These are phyloP conservation scores for Dianthus caryophyllus DNA, from an alignment of 148 eudicot genomes.

Conservation along the genomic window DNA sequence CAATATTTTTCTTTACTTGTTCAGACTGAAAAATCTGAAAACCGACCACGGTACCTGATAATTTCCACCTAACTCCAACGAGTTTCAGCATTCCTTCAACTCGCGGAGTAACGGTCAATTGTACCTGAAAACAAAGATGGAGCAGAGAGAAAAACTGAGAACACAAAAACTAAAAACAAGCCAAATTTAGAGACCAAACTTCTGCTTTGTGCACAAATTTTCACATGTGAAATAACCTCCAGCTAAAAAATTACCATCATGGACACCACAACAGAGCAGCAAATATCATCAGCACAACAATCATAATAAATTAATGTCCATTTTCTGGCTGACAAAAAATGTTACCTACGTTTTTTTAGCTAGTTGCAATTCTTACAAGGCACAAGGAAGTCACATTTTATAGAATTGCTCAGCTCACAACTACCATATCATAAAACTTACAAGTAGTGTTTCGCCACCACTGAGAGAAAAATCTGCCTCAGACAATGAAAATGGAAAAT, in stretches of 20 bases:
- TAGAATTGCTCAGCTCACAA: constrained; percentile 8
- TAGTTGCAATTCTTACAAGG: not conserved
- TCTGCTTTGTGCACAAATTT: not conserved
- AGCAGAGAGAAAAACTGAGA: constrained; percentile 13
- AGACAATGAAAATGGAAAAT: constrained; percentile 47
- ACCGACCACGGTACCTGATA: constrained; percentile 81
- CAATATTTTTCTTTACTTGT: constrained; percentile 45
- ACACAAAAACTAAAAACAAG: not conserved
- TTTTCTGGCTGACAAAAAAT: not conserved
- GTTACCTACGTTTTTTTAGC: not conserved
- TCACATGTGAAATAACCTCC: not conserved
- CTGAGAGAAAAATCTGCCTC: constrained; percentile 68
- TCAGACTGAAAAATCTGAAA: constrained; percentile 55
- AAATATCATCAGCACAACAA: not conserved
- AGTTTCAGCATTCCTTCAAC: constrained; percentile 70
- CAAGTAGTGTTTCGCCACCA: constrained; percentile 78
- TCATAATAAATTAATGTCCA: not conserved
- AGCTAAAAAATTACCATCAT: not conserved
- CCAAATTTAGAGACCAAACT: not conserved
- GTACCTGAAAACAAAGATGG: constrained; percentile 49
- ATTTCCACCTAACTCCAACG: constrained; percentile 91
- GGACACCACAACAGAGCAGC: constrained; percentile 3
- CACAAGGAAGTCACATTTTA: not conserved
- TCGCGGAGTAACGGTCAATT: constrained; percentile 64
- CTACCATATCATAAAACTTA: constrained; percentile 36